Evolutionary conservation across 2,329 filamentous ascomycete species (phyloP), one percentile per base, ranked within the genome.

Genomic region (Monilinia fructicola): DNA sequence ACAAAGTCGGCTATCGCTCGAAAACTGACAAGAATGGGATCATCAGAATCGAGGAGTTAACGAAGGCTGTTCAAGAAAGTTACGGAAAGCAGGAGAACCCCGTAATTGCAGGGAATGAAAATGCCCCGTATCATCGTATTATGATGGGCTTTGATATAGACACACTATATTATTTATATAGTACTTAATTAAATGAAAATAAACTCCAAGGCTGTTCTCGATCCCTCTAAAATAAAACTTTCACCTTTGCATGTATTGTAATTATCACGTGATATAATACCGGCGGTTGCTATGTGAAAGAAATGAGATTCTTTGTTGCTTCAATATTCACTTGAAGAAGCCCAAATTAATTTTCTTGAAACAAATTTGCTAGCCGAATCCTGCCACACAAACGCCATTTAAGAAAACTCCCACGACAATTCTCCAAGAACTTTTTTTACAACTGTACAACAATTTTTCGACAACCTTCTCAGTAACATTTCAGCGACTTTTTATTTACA

Each of bases 261-360:
- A 31, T 28, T 5, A 54, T 9, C 52, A 54, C 26, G 26, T 54
- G 52, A 54, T 21, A 31, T 6, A 11, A 9, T 11, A 21, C 10
- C 26, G 18, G 28, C 28, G 7, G 3, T 54, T 31, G 52, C 52
- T 53, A 31, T 53, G 7, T 54, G 28, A 54, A 54, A 54, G 52
- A 21, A n/a, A 54, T 54, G 52, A 53, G 50, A 53, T 53, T 53
- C 50, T 53, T 53, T 53, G 50, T 53, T 53, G 50, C 50, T 53
- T 53, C 26, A 31, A 7, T 53, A 4, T 31, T 31, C 50, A 53
- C 26, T 28, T 18, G 16, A 53, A 53, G 18, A 9, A 14, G 5
- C 16, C 16, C 44, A 21, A 21, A 21, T 18, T 35, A 28, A 28
- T 21, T 21, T 31, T 53, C 21, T 52, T 53, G 26, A 53, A 53